Base-by-base conservation (phyloP, 2,329 filamentous ascomycete species). In the Stagonosporopsis cucurbitacearum region DNA sequence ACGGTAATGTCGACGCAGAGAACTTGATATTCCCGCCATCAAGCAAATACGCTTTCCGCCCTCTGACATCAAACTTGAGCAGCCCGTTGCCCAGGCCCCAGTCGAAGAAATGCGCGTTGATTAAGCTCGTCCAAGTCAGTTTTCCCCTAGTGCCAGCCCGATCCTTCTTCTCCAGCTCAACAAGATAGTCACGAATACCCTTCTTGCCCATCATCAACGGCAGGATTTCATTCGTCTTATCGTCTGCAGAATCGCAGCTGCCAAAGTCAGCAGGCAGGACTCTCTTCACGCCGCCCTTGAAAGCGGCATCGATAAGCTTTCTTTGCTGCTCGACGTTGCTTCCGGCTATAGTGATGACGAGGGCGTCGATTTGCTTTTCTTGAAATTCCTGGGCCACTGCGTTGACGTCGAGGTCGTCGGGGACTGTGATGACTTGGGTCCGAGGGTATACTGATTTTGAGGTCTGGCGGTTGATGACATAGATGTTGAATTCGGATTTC, bases 231-330 rank as follows among this genome's bases (percentile, higher is more conserved):
- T 75, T 74, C 47, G 58, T 79, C 64, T 52, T 74, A 60, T 51
- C 73, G 69, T 68, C 78, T 37, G 69, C 78, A 53, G 66, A 78
- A 60, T 75, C 80, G 64, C 76, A 79, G 51, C 70, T 73, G 11
- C 76, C 81, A 58, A 83, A 89, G 53, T 90, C 87, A 17, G 84
- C 84, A 0, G 86, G 85, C 7, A 87, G 83, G 59, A 86, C 84
- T 5, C 85, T 79, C 58, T 82, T 81, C 5, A 89, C 85, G 1
- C 84, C 83, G 1, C 82, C 83, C 2, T 79, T 77, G 42, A 84
- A 75, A 7, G 85, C 82, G 1, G 86, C 87, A 23, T 88, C 81
- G 45, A 88, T 79, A 20, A 88, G 76, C 9, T 73, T 72, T 51
- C 77, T 79, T 65, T 85, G 83, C 3, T 80, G 68, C 1, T 70